Conservation (phyloP, 495 filamentous ascomycete species). For the Lepraria neglecta region DNA sequence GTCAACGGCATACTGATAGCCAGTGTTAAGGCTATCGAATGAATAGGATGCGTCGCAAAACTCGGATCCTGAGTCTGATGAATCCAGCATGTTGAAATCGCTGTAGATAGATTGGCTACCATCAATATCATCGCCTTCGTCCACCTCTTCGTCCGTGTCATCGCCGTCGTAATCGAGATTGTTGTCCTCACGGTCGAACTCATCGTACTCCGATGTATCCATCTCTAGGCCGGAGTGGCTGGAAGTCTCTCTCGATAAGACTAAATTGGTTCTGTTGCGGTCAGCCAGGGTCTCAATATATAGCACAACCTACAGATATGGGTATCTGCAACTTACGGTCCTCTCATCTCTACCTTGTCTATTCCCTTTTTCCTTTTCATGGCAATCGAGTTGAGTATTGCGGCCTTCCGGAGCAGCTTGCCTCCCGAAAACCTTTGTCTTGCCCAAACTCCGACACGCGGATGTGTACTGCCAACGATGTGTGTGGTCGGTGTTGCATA, state of each 20-base stretch:
- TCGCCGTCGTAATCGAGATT: constrained; percentile 27
- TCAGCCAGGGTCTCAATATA: background rate
- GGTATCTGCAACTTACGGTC: constrained; percentile 18
- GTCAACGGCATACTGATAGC: constrained; percentile 15
- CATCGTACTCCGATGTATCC: constrained; percentile 42
- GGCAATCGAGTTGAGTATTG: constrained; percentile 49
- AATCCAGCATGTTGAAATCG: constrained; percentile 27
- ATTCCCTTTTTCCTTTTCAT: constrained; percentile 29
- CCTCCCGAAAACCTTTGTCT: constrained; percentile 35
- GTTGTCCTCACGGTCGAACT: constrained; percentile 42
- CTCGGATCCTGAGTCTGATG: constrained; percentile 19
- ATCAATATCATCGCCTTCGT: background rate
- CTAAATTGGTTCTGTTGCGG: background rate
- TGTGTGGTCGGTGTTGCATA: constrained; percentile 63
- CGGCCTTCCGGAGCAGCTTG: constrained; percentile 46
- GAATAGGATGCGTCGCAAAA: constrained; percentile 23
- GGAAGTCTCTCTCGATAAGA: constrained; percentile 14
- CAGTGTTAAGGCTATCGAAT: constrained; percentile 21
- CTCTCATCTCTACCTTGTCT: background rate
- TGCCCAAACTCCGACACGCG: constrained; percentile 53
- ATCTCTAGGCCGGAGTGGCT: background rate
- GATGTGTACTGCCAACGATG: constrained; percentile 52
- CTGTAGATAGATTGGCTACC: constrained; percentile 23
- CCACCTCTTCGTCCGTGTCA: constrained; percentile 21
- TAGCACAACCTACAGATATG: constrained; percentile 14